These are phyloP conservation scores for Heterobasidion irregulare DNA, from an alignment of 1,284 basidiomycete species.

Conservation along the genomic window DNA sequence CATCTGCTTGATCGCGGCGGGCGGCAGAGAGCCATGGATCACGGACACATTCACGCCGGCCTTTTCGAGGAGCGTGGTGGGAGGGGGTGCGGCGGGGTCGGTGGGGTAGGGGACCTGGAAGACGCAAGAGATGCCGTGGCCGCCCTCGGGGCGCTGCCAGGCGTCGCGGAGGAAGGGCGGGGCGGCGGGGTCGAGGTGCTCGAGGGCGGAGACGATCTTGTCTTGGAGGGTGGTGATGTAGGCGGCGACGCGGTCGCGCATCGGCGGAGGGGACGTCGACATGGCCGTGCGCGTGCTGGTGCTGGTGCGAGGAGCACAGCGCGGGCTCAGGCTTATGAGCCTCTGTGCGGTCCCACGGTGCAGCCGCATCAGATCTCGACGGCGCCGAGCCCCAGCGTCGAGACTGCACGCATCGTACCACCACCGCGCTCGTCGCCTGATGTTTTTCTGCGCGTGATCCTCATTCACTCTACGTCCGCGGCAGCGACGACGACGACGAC, in stretches of 20 bases:
- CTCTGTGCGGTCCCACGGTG: too few relatives aligned
- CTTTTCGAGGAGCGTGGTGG: constrained; percentile 77
- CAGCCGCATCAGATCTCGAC: too few relatives aligned
- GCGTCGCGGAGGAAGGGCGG: constrained; percentile 80
- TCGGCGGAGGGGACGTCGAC: constrained; percentile 18
- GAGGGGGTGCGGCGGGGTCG: constrained; percentile 20
- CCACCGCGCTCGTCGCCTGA: too few relatives aligned
- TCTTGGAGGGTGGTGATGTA: constrained; percentile 81
- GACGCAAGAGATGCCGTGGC: constrained; percentile 84
- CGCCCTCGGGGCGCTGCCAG: constrained; percentile 82
- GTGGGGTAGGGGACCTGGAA: constrained; percentile 51
- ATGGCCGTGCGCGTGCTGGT: too few relatives aligned
- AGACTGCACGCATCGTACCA: too few relatives aligned
- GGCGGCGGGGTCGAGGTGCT: constrained; percentile 68
- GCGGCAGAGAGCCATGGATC: constrained; percentile 85
- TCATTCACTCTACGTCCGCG: too few relatives aligned
- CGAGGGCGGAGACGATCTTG: constrained; percentile 74
- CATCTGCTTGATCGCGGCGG: constrained; percentile 90
- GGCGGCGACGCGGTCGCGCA: constrained; percentile 76
- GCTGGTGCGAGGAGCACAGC: too few relatives aligned
- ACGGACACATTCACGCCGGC: constrained; percentile 95
- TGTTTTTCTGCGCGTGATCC: too few relatives aligned
- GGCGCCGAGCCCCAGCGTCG: too few relatives aligned
- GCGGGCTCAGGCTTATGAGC: too few relatives aligned
- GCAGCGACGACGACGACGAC: too few relatives aligned